A percentile compares a stretch with the other conserved stretches of the same genome.
Evolutionary conservation across 1,284 basidiomycete genomes (phyloP).

Genomic region (Tetrapyrgos nigripes): DNA sequence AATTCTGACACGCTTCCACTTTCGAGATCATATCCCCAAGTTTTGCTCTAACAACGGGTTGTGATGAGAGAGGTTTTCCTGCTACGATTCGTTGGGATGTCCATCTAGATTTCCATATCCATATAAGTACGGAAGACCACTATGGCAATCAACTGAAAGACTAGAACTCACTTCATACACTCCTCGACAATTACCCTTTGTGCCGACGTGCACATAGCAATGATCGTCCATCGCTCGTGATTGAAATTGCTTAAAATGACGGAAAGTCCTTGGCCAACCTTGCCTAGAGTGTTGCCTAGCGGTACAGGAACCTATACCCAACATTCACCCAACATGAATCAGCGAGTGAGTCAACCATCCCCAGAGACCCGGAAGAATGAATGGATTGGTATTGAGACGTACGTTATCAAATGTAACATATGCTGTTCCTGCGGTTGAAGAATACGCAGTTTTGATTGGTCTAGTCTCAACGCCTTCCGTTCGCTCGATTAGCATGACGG

Average conservation of each 20-base stretch:
- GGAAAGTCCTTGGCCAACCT: slow-evolving; percentile 79
- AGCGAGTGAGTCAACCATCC: too few relatives aligned
- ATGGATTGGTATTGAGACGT: too few relatives aligned
- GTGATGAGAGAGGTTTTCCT: slow-evolving; percentile 76
- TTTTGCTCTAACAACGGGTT: slow-evolving; percentile 82
- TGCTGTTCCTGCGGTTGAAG: slow-evolving; percentile 72
- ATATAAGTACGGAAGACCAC: too few relatives aligned
- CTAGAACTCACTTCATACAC: slow-evolving; percentile 73
- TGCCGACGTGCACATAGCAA: slow-evolving; percentile 42
- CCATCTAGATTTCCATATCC: too few relatives aligned
- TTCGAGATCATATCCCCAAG: slow-evolving; percentile 81
- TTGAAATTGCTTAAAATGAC: slow-evolving; percentile 68
- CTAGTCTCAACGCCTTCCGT: slow-evolving; percentile 78
- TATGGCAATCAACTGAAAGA: too few relatives aligned
- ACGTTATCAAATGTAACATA: slow-evolving; percentile 88
- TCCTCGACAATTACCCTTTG: slow-evolving; percentile 69
- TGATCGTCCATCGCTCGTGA: slow-evolving; percentile 50
- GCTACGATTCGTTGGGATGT: slow-evolving; percentile 75
- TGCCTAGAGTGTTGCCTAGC: slow-evolving; percentile 79
- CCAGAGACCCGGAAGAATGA: too few relatives aligned
- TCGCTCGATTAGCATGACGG: slow-evolving; percentile 84
- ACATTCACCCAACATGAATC: too few relatives aligned
- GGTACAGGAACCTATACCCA: too few relatives aligned
- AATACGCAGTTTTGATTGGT: slow-evolving; percentile 81
- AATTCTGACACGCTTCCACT: slow-evolving; percentile 75